Percentiles rank a stretch among this genome's conserved stretches.
These are phyloP conservation scores for Picea abies DNA, from an alignment of 83 land plant species.

Conservation along the genomic window DNA sequence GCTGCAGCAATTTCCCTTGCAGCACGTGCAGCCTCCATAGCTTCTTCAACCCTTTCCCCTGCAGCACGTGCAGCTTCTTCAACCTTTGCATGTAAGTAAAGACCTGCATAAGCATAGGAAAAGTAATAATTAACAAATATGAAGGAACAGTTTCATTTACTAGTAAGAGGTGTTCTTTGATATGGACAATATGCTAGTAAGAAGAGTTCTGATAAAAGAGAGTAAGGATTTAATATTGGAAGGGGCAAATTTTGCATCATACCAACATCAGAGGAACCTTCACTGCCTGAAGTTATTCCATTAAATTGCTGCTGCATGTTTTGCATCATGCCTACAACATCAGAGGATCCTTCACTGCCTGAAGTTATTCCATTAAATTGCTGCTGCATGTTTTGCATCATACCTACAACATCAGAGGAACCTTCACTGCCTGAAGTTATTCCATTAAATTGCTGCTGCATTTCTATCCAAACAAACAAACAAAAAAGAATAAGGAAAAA, in stretches of 20 bases:
- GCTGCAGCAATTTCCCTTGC: constrained; percentile 29
- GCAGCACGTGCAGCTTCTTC: constrained; percentile 35
- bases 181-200: neutral
- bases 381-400: neutral
- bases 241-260: neutral
- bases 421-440: neutral
- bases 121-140: neutral
- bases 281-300: neutral
- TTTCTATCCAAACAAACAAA: constrained; percentile 4
- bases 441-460: neutral
- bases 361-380: neutral
- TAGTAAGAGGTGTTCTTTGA: too few relatives aligned
- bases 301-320: neutral
- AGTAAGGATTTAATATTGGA: neutral
- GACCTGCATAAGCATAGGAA: neutral
- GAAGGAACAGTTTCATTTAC: neutral
- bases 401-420: constrained; percentile 3
- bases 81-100: constrained; percentile 7
- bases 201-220: neutral
- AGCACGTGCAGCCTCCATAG: constrained; percentile 24
- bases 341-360: neutral
- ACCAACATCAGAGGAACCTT: neutral
- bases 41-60: constrained; percentile 34
- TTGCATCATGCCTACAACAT: constrained; percentile 2
- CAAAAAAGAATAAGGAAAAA: neutral